Evolutionary conservation across 2,329 filamentous ascomycete genomes (phyloP), one percentile per base, ranked within the genome.

Genomic region (Aureobasidium namibiae): DNA sequence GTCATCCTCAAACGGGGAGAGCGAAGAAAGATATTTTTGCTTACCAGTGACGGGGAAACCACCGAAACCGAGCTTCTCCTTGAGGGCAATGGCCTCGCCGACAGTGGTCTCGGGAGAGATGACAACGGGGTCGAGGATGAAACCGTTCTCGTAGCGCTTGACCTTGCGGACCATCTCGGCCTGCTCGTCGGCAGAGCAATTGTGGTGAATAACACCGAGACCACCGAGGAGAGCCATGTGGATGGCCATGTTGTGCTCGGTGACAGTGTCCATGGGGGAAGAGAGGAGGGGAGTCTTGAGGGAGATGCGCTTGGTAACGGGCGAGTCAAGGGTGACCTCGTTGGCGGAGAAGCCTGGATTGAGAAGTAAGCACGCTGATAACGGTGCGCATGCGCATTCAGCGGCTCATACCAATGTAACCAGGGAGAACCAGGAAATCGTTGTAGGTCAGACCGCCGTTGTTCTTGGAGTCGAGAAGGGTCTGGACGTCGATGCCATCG

Each of bases 111-210:
- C 83, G 62, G 89, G 89, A 69, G 84, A 88, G 68, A 99, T 90
- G 70, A 97, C 92, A 60, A 99, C 85, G 44, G 94, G 94, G 71
- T 99, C 95, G 48, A 90, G 81, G 72, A 99, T 99, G 81, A 99
- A 99, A 67, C 94, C 94, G 79, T 99, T 99, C 80, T 99, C 94
- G 76, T 91, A 99, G 70, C 94, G 85, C 87, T 99, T 99, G 68
- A 99, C 94, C 81, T 96, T 97, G 75, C 90, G 85, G 66, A 99
- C 90, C 94, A 99, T 99, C 79, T 96, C 92, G 65, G 94, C 94
- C 80, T 99, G 94, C 59, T 90, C 89, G 29, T 97, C 90, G 31
- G 92, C 84, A n/a, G 92, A 94, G 83, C 94, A 99, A 81, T 99
- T 99, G 84, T 99, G 94, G 81, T 99, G 94, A 67, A 99, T 95